phyloP scores from a whole-genome alignment of 331 rosid genomes.

The Quercus phellos region DNA sequence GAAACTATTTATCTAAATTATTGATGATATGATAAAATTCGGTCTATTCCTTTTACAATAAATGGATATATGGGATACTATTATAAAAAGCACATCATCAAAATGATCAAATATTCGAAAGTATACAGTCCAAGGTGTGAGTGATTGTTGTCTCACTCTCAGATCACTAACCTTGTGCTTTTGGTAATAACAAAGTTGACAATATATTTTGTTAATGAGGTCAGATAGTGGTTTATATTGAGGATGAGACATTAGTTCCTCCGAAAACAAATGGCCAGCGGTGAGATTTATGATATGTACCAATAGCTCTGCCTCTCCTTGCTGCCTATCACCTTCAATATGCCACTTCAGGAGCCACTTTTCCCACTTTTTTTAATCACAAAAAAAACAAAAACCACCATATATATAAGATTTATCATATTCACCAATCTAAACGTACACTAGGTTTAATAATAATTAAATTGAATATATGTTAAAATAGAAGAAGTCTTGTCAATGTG shows the following conservation, averaged over 20 bases:
- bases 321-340: slow-evolving; percentile 47
- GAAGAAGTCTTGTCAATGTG: too few species aligned
- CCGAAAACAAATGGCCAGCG: slow-evolving; percentile 36
- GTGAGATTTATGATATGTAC: slow-evolving; percentile 60
- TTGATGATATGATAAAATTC: too few species aligned
- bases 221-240: slow-evolving; percentile 35
- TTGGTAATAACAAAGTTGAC: slow-evolving; percentile 36
- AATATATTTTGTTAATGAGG: slow-evolving; percentile 56
- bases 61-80: too few species aligned
- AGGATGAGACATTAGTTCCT: slow-evolving; percentile 42
- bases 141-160: slow-evolving; percentile 1
- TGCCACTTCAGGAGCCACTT: slow-evolving; percentile 78
- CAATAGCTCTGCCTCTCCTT: slow-evolving; percentile 63
- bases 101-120: not conserved
- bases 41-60: too few species aligned
- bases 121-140: not conserved
- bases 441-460: too few species aligned
- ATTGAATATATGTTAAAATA: too few species aligned
- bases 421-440: too few species aligned
- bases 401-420: not conserved
- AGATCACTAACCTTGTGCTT: slow-evolving; percentile 52
- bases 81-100: not conserved
- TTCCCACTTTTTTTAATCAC: slow-evolving; percentile 53
- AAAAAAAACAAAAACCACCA: not conserved
- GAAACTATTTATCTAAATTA: too few species aligned